phyloP scores from a whole-genome alignment of 768 basidiomycete species.

The Auriscalpium vulgare region DNA sequence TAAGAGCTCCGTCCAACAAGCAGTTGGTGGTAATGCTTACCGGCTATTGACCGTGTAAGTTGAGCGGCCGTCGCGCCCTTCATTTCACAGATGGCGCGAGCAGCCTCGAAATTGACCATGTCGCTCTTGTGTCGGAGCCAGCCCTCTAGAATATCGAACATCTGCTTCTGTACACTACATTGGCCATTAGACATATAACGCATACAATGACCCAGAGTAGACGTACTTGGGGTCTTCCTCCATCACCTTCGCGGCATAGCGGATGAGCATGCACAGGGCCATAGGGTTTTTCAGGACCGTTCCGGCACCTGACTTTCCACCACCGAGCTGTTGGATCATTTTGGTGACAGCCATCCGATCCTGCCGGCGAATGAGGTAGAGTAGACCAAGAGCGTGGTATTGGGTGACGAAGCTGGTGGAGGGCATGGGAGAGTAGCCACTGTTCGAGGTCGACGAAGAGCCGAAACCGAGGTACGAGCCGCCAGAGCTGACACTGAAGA shows the following conservation, averaged over 20 bases:
- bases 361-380: constrained; percentile 93
- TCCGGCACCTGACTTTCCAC: constrained; percentile 76
- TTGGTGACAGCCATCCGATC: constrained; percentile 99
- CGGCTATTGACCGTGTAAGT: constrained; percentile 81
- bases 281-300: constrained; percentile 89
- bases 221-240: constrained; percentile 97
- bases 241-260: constrained; percentile 97
- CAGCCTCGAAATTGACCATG: constrained; percentile 99
- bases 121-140: constrained; percentile 98
- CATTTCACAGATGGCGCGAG: constrained; percentile 96
- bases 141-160: constrained; percentile 88
- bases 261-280: constrained; percentile 97
- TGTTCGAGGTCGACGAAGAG: constrained; percentile 39
- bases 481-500: constrained; percentile 41
- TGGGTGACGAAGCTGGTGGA: constrained; percentile 92
- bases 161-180: constrained; percentile 78
- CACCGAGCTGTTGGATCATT: constrained; percentile 97
- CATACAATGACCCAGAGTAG: not conserved
- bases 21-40: constrained; percentile 34
- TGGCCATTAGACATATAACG: constrained; percentile 1
- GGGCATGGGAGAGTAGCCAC: constrained; percentile 68
- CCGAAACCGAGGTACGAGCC: constrained; percentile 70
- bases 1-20: not conserved
- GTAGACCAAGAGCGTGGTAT: constrained; percentile 90
- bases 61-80: constrained; percentile 72